Evolutionary conservation across 345 rosid genomes (phyloP).

Genomic region (Brassica nigra): DNA sequence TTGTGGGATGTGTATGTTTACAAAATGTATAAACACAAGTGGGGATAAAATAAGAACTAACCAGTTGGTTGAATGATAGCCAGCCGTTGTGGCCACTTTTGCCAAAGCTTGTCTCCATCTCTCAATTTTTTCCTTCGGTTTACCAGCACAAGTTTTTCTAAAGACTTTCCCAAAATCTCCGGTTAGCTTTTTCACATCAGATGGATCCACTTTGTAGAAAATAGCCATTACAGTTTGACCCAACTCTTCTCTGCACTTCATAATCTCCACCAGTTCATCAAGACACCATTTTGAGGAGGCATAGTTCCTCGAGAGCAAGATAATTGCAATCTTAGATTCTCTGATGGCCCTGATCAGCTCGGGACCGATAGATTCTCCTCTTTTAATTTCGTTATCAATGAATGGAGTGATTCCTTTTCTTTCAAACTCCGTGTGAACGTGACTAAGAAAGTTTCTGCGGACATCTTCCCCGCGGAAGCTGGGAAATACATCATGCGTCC

Average conservation of each 20-base stretch:
- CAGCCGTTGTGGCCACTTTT: neutral
- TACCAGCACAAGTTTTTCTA: neutral
- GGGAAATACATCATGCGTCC: constrained; percentile 4
- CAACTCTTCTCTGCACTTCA: constrained; percentile 13
- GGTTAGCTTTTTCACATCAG: neutral
- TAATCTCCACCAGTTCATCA: constrained; percentile 22
- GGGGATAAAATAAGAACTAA: neutral
- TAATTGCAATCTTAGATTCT: neutral
- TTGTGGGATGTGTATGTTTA: too few relatives aligned
- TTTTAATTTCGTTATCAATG: constrained; percentile 2
- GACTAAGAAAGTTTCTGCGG: constrained; percentile 17
- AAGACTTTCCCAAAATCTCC: constrained; percentile 19
- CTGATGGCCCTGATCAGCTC: neutral
- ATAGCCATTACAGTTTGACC: constrained; percentile 6
- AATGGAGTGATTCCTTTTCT: constrained; percentile 3
- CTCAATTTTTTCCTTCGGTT: neutral
- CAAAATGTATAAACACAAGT: neutral
- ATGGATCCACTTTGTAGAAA: constrained; percentile 17
- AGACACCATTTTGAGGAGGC: constrained; percentile 29
- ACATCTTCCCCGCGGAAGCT: constrained; percentile 16
- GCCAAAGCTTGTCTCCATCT: constrained; percentile 14
- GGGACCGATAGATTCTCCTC: constrained; percentile 9
- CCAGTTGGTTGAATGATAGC: neutral
- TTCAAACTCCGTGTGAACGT: constrained; percentile 13
- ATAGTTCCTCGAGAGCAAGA: constrained; percentile 5